Evolutionary conservation across 1,284 basidiomycete species (phyloP).

Genomic region (Ceratobasidium sp.): DNA sequence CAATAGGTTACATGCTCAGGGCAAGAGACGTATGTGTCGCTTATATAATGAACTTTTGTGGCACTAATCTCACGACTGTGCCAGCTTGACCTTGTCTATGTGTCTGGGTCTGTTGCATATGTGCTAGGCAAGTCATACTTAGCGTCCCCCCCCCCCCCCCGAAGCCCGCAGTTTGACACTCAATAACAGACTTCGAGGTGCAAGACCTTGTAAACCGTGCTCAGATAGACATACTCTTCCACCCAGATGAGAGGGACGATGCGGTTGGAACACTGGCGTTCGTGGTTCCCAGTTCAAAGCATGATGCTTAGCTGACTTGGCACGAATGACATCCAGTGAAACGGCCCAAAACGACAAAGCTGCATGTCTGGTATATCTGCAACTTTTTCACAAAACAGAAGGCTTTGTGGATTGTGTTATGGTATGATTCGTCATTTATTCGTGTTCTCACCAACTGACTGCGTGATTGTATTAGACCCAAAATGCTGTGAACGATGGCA

Average conservation of each 20-base stretch:
- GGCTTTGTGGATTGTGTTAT: conserved; percentile 76
- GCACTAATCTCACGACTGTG: conserved; percentile 2
- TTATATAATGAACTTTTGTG: conserved; percentile 21
- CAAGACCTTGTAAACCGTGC: conserved; percentile 71
- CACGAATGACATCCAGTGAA: conserved; percentile 58
- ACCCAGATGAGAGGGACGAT: conserved; percentile 73
- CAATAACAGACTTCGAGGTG: conserved; percentile 69
- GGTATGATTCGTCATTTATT: conserved; percentile 54
- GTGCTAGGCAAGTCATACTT: conserved; percentile 64
- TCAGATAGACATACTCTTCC: conserved; percentile 70
- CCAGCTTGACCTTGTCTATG: conserved; percentile 75
- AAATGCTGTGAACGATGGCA: conserved; percentile 30
- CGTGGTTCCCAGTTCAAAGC: not conserved
- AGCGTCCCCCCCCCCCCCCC: not conserved
- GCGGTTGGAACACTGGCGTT: conserved; percentile 46
- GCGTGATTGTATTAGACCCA: conserved; percentile 10
- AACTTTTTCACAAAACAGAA: conserved; percentile 75
- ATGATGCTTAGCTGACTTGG: not conserved
- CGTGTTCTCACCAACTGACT: not conserved
- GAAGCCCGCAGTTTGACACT: not conserved
- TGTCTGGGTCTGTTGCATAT: conserved; percentile 74
- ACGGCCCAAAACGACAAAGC: conserved; percentile 79
- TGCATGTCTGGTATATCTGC: conserved; percentile 75
- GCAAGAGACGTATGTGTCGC: conserved; percentile 24
- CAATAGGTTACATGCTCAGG: conserved; percentile 56